These are phyloP conservation scores for Neospermospora avenae DNA, from an alignment of 2,329 filamentous ascomycete species.

Conservation along the genomic window DNA sequence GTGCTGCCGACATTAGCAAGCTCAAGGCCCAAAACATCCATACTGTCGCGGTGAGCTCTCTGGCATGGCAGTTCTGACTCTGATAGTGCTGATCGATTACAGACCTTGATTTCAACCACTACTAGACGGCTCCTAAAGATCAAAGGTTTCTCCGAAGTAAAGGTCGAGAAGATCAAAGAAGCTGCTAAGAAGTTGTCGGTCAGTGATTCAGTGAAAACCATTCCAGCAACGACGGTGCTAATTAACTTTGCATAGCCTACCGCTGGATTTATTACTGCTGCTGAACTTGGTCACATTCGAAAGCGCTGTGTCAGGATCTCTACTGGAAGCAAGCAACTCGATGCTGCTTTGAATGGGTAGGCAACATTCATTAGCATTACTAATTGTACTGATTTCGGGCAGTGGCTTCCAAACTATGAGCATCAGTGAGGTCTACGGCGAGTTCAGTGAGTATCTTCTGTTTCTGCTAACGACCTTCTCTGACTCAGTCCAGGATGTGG, in stretches of 20 bases:
- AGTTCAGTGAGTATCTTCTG: slow-evolving; percentile 44
- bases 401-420: slow-evolving; percentile 69
- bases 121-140: slow-evolving; percentile 60
- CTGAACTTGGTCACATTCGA: slow-evolving; percentile 60
- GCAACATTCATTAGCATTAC: background rate
- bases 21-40: slow-evolving; percentile 60
- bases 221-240: background rate
- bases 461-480: background rate
- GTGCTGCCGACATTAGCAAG: slow-evolving; percentile 62
- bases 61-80: background rate
- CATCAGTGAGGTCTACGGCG: slow-evolving; percentile 62
- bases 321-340: slow-evolving; percentile 67
- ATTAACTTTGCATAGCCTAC: slow-evolving; percentile 45
- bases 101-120: slow-evolving; percentile 59
- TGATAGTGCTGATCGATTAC: slow-evolving; percentile 3
- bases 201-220: slow-evolving; percentile 17
- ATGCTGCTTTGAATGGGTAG: slow-evolving; percentile 61
- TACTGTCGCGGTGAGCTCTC: slow-evolving; percentile 55
- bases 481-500: slow-evolving; percentile 47
- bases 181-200: slow-evolving; percentile 47
- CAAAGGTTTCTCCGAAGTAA: slow-evolving; percentile 67
- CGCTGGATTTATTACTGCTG: slow-evolving; percentile 61
- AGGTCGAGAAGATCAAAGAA: slow-evolving; percentile 69
- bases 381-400: background rate
- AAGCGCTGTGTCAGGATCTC: slow-evolving; percentile 63